Percentiles rank a stretch among this genome's conserved stretches.
Conservation (phyloP, 177 flowering plant genomes). For the Telopea speciosissima region DNA sequence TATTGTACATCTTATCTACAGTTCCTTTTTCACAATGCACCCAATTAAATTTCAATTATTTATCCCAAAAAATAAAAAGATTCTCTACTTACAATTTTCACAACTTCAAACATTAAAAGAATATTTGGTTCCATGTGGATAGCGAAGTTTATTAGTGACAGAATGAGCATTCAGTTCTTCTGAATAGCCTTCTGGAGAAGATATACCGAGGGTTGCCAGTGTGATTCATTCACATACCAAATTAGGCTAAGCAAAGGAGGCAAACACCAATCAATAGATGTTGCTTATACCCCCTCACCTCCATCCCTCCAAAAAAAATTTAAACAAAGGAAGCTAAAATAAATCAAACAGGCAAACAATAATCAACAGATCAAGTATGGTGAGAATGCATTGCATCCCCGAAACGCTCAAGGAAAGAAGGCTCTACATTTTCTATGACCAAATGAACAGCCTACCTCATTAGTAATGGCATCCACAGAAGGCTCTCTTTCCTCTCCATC, state of each 20-base stretch:
- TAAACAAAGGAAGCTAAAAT: not conserved
- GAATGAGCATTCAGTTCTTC: not conserved
- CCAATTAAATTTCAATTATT: no score
- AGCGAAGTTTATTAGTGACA: not conserved
- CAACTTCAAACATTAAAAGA: no score
- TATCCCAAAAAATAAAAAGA: no score
- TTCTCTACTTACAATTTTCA: not conserved
- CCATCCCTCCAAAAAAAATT: not conserved
- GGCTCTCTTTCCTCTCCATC: constrained; percentile 6
- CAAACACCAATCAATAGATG: not conserved
- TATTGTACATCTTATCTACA: no score
- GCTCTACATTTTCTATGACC: not conserved
- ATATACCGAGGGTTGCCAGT: not conserved
- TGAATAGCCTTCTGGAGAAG: not conserved
- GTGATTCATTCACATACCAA: not conserved
- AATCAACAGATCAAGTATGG: not conserved
- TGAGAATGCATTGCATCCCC: not conserved
- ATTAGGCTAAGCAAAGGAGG: not conserved
- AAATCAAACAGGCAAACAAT: not conserved
- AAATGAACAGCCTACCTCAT: constrained; percentile 2
- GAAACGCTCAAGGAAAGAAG: not conserved
- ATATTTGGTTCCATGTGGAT: no score
- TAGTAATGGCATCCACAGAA: not conserved
- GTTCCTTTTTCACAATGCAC: no score
- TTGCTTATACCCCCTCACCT: no score